phyloP scores from a whole-genome alignment of 331 rosid species.

The Malus hybrid region DNA sequence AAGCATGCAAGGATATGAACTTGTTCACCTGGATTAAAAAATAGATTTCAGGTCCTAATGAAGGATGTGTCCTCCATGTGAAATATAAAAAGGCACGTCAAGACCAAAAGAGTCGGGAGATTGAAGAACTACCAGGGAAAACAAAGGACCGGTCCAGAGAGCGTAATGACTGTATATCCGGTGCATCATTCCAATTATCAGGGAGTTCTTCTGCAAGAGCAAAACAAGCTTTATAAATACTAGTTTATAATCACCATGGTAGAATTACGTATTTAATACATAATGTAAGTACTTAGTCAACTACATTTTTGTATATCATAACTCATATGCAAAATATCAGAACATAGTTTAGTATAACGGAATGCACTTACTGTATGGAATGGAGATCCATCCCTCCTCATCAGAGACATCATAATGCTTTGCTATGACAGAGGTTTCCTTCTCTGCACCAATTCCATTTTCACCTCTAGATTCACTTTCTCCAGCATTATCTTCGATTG shows the following conservation, averaged over 20 bases:
- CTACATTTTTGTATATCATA: not conserved
- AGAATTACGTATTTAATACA: not conserved
- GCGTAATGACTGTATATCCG: slow-evolving; percentile 62
- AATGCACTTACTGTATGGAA: slow-evolving; percentile 60
- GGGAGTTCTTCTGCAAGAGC: slow-evolving; percentile 71
- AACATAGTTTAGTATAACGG: not conserved
- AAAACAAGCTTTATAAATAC: slow-evolving; percentile 17
- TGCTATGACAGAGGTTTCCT: slow-evolving; percentile 20
- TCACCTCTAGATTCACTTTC: slow-evolving; percentile 37
- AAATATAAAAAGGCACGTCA: slow-evolving; percentile 16
- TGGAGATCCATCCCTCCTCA: slow-evolving; percentile 81
- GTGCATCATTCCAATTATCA: slow-evolving; percentile 60
- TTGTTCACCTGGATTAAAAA: slow-evolving; percentile 76
- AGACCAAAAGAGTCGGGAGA: slow-evolving; percentile 17
- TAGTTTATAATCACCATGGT: not conserved
- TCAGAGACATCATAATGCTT: slow-evolving; percentile 78
- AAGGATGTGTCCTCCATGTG: slow-evolving; percentile 1
- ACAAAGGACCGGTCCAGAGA: slow-evolving; percentile 77
- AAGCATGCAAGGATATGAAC: slow-evolving; percentile 89
- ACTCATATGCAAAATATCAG: not conserved
- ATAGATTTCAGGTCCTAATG: slow-evolving; percentile 34
- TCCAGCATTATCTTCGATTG: slow-evolving; percentile 33
- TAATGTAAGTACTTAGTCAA: not conserved
- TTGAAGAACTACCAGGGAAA: slow-evolving; percentile 64
- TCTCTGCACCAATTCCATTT: slow-evolving; percentile 32